Evolutionary conservation across 2,329 filamentous ascomycete species (phyloP), one percentile per base, ranked within the genome.

Genomic region (Ophiostoma populinum): DNA sequence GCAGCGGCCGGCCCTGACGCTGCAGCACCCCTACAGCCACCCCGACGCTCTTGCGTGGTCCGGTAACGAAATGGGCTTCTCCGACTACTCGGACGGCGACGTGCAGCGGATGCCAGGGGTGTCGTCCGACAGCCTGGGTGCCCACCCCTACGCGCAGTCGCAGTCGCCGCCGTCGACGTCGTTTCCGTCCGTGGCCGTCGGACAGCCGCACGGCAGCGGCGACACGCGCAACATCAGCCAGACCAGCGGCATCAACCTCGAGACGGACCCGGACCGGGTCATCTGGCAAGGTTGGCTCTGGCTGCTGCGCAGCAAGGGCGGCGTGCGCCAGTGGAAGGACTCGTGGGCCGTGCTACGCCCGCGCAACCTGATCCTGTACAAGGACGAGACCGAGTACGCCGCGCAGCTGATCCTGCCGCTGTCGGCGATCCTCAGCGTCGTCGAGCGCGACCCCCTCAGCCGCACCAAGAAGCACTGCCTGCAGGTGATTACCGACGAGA

Each of bases 401-500:
- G 82, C 86, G 1, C 66, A 80, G 42, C 76, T 85, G 46, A 80
- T 98, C 46, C 62, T 94, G 22, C 73, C 80, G 4, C 71, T 95
- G 47, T 63, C 71, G 7, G 73, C 66, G 36, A 75, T 98, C 35
- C 78, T 95, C 47, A 81, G 92, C 46, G 86, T 82, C 1, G 86
- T 94, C 16, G 90, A 95, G 49, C 82, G 93, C 36, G 83, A 95
- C 46, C 78, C 86, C 0, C 61, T 92, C 42, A 87, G 80, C 48
- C 78, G 70, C 49, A 90, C 75, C 46, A 94, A 93, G 59, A 68
- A 66, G 31, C 75, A 80, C 51, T 95, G 90, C 54, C 65, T 95
- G 52, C 87, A 95, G 55, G 69, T 95, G 47, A 93, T 98, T 49
- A 81, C 80, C 24, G 87, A 94, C 47, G 87, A 95, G 51, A 90